Conservation (phyloP, 306 rosid species). For the Hippophae gyantsensis region DNA sequence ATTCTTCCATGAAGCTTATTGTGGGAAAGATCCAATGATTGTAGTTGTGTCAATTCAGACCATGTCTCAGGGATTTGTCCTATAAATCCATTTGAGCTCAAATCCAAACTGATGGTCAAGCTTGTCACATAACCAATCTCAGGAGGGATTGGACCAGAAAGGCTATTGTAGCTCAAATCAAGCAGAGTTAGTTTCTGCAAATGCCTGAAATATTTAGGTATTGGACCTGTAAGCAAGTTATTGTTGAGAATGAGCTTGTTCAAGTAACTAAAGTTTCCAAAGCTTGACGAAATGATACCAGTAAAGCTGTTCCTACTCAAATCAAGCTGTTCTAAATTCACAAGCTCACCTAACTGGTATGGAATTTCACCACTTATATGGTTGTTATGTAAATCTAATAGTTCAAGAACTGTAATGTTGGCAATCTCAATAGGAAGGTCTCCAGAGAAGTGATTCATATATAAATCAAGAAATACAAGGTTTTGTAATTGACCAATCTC, state of each 20-base stretch:
- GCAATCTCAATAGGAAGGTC: constrained; percentile 70
- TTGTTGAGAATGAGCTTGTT: constrained; percentile 83
- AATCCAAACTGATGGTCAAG: constrained; percentile 80
- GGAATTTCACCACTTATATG: constrained; percentile 71
- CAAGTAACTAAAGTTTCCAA: constrained; percentile 85
- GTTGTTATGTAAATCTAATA: constrained; percentile 77
- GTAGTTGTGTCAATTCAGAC: constrained; percentile 62
- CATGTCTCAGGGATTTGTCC: constrained; percentile 78
- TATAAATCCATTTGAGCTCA: constrained; percentile 57
- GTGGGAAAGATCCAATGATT: constrained; percentile 79
- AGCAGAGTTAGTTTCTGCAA: constrained; percentile 74
- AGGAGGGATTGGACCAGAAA: constrained; percentile 63
- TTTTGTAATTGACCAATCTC: constrained; percentile 80
- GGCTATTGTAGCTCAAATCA: constrained; percentile 79
- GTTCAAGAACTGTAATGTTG: constrained; percentile 81
- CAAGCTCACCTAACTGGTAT: constrained; percentile 60
- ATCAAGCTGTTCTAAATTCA: constrained; percentile 89
- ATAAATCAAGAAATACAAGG: constrained; percentile 88
- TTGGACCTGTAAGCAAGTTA: constrained; percentile 58
- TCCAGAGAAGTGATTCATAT: constrained; percentile 83
- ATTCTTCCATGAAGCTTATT: constrained; percentile 61
- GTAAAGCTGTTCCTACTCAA: constrained; percentile 75
- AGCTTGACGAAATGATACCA: constrained; percentile 70
- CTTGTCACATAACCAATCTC: constrained; percentile 77
- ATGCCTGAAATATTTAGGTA: constrained; percentile 59